Evolutionary conservation across 2,329 filamentous ascomycete species (phyloP).

Genomic region (Hypoxylon sp.): DNA sequence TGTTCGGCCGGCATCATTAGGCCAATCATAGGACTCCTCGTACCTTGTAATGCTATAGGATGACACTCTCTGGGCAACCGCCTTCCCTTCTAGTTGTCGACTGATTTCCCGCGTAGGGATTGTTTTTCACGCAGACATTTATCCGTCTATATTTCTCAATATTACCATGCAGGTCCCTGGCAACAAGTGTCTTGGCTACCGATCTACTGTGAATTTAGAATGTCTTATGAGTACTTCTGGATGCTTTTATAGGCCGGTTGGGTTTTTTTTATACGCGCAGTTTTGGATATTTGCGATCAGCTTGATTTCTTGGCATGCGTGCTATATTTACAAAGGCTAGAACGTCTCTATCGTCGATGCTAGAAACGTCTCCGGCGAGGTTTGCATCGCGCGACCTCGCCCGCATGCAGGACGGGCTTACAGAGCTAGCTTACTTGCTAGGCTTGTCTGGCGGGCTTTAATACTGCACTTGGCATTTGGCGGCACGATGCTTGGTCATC

Average conservation of each 20-base stretch:
- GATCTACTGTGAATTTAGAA: slow-evolving; percentile 14
- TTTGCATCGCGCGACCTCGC: slow-evolving; percentile 19
- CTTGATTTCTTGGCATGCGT: slow-evolving; percentile 29
- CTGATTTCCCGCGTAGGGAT: slow-evolving; percentile 19
- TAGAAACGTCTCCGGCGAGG: slow-evolving; percentile 18
- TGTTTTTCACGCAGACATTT: slow-evolving; percentile 29
- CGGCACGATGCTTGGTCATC: slow-evolving; percentile 40
- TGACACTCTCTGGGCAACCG: slow-evolving; percentile 29
- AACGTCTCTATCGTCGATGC: slow-evolving; percentile 24
- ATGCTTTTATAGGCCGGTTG: slow-evolving; percentile 32
- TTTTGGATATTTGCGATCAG: slow-evolving; percentile 5
- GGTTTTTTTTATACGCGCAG: slow-evolving; percentile 15
- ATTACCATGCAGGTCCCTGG: slow-evolving; percentile 40
- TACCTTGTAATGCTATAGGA: slow-evolving; percentile 31
- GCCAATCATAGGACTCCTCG: slow-evolving; percentile 31
- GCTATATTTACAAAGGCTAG: slow-evolving; percentile 33
- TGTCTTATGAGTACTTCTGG: slow-evolving; percentile 21
- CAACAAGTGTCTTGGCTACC: slow-evolving; percentile 30
- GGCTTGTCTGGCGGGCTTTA: slow-evolving; percentile 25
- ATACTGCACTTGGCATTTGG: slow-evolving; percentile 33
- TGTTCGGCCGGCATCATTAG: slow-evolving; percentile 16
- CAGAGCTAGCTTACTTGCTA: slow-evolving; percentile 7
- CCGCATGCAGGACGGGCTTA: slow-evolving; percentile 18
- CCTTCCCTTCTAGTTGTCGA: slow-evolving; percentile 41
- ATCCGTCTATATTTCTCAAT: slow-evolving; percentile 42